A percentile compares a stretch with the other conserved stretches of the same genome.
These are phyloP conservation scores for Yamadazyma blattariae DNA, from an alignment of 1,139 yeast genomes.

Conservation along the genomic window DNA sequence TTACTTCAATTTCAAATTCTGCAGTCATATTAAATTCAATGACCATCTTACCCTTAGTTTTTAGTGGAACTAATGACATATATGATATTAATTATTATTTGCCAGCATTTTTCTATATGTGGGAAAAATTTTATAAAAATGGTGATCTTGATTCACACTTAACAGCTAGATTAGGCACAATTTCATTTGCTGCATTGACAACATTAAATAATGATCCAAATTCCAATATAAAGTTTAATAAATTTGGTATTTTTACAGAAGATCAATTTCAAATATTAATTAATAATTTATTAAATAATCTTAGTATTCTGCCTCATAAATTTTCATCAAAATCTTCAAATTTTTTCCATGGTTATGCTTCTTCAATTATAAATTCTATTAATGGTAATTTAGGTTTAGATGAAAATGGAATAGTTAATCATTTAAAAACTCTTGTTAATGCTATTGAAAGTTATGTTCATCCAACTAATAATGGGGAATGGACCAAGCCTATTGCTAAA, in stretches of 20 bases:
- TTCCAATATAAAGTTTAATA: constrained; percentile 18
- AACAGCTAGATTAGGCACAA: constrained; percentile 62
- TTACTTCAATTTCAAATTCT: constrained; percentile 59
- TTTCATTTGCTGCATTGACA: constrained; percentile 50
- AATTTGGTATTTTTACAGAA: constrained; percentile 60
- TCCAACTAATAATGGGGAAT: constrained; percentile 85
- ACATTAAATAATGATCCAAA: constrained; percentile 25
- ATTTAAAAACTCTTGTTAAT: constrained; percentile 54
- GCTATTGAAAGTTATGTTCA: constrained; percentile 85
- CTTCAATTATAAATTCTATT: constrained; percentile 64
- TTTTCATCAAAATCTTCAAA: constrained; percentile 37
- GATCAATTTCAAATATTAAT: constrained; percentile 60
- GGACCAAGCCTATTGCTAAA: constrained; percentile 74
- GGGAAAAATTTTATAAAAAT: constrained; percentile 62
- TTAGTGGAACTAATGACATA: constrained; percentile 21
- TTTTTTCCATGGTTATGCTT: constrained; percentile 59
- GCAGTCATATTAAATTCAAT: constrained; percentile 56
- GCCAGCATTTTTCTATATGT: constrained; percentile 68
- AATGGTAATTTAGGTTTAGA: constrained; percentile 44
- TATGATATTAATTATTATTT: constrained; percentile 53
- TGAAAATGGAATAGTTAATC: constrained; percentile 49
- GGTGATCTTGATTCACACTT: constrained; percentile 65
- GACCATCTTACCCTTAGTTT: constrained; percentile 48
- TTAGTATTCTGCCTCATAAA: constrained; percentile 43
- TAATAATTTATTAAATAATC: constrained; percentile 53